phyloP scores from a whole-genome alignment of 208 protist species.

The Acanthamoeba polyphaga region DNA sequence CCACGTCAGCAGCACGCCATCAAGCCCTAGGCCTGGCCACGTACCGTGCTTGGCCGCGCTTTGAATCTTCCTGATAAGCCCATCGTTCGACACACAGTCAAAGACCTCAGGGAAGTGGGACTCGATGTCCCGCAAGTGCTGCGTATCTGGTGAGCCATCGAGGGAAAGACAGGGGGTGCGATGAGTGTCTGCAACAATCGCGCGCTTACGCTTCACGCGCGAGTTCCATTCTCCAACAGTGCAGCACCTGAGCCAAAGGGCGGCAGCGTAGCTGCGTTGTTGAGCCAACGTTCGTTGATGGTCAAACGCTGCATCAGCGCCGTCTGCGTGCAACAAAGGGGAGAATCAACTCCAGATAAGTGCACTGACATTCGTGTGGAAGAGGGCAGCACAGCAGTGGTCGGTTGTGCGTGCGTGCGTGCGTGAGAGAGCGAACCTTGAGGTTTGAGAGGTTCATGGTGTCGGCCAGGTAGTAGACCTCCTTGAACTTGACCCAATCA shows the following conservation, averaged over 20 bases:
- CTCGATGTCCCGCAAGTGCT: background rate
- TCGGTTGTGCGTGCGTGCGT: background rate
- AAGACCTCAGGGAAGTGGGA: background rate
- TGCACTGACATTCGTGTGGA: too few relatives aligned
- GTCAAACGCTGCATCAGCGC: too few relatives aligned
- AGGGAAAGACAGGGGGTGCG: background rate
- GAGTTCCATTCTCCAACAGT: too few relatives aligned
- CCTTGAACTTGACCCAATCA: slow-evolving; percentile 22
- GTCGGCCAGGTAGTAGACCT: background rate
- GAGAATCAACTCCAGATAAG: too few relatives aligned
- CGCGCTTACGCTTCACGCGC: too few relatives aligned
- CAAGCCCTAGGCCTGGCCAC: too few relatives aligned
- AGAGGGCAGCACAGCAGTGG: background rate
- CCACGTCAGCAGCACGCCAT: background rate
- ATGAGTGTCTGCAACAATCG: background rate
- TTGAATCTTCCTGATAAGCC: background rate
- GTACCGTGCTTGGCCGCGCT: background rate
- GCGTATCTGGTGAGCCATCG: background rate
- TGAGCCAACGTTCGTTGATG: too few relatives aligned
- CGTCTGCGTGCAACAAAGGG: too few relatives aligned
- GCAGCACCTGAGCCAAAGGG: too few relatives aligned
- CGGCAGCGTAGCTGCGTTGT: too few relatives aligned
- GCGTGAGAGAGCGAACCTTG: background rate
- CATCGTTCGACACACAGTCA: background rate
- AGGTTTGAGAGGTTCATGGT: background rate